Percentiles rank a stretch among this genome's conserved stretches.
These are phyloP conservation scores for Pseudonitzschia multistriata DNA, from an alignment of 108 stramenopile species.

Conservation along the genomic window DNA sequence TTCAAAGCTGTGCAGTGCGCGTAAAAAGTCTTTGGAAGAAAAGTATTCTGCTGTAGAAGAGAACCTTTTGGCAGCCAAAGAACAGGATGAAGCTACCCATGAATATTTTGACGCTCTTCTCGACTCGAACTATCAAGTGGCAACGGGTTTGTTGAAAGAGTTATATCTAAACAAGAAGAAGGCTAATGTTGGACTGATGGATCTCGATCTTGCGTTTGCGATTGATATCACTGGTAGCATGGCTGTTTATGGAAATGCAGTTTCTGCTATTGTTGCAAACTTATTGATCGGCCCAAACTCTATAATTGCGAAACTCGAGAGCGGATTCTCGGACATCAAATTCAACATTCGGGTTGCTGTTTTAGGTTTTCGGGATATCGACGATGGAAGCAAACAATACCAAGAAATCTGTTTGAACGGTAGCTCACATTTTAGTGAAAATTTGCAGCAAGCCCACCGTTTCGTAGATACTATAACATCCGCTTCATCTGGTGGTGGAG, in stretches of 20 bases:
- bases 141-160: constrained; percentile 36
- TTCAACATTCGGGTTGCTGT: no score
- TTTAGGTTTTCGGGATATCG: no score
- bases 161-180: constrained; percentile 52
- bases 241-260: neutral
- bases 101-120: constrained; percentile 57
- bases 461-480: no score
- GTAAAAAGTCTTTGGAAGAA: constrained; percentile 26
- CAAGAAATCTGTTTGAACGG: no score
- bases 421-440: no score
- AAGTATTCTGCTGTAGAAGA: constrained; percentile 34
- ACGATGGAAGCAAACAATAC: no score
- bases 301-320: no score
- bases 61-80: constrained; percentile 43
- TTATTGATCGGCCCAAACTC: no score
- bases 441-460: no score
- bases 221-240: neutral
- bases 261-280: no score
- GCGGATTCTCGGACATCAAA: no score
- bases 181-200: neutral
- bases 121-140: constrained; percentile 18
- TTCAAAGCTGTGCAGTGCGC: constrained; percentile 40
- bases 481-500: no score
- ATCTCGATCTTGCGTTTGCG: constrained; percentile 1
- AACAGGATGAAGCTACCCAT: constrained; percentile 43